Evolutionary conservation across 2,329 filamentous ascomycete genomes (phyloP).

Genomic region (Diaporthe velutina): DNA sequence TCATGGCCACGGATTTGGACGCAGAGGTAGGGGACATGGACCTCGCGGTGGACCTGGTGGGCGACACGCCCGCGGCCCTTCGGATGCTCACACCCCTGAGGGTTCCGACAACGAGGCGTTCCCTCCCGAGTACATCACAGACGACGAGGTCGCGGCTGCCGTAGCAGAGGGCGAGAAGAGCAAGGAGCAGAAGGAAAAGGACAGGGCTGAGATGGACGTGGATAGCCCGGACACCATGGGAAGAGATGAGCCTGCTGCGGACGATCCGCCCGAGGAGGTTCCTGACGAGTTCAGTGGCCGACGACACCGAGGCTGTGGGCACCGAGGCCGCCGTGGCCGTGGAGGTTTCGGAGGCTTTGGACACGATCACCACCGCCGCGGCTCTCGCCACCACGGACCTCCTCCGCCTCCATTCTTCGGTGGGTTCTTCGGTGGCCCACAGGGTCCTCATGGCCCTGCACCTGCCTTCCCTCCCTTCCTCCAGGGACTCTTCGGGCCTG

Average conservation of each 20-base stretch:
- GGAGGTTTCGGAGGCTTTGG: slow-evolving; percentile 39
- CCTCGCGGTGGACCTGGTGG: slow-evolving; percentile 15
- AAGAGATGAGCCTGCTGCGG: slow-evolving; percentile 43
- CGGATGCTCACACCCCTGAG: slow-evolving; percentile 19
- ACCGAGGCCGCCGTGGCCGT: slow-evolving; percentile 40
- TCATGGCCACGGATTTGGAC: slow-evolving; percentile 17
- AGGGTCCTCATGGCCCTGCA: slow-evolving; percentile 28
- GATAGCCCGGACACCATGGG: slow-evolving; percentile 50
- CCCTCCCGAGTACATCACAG: slow-evolving; percentile 37
- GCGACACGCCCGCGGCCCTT: slow-evolving; percentile 9
- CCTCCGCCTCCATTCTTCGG: slow-evolving; percentile 43
- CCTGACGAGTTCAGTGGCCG: slow-evolving; percentile 35
- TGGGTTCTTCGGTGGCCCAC: slow-evolving; percentile 38
- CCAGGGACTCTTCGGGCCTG: slow-evolving; percentile 31
- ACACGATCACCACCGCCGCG: slow-evolving; percentile 39
- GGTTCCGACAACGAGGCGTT: slow-evolving; percentile 34
- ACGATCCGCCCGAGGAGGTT: slow-evolving; percentile 45
- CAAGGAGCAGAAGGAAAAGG: slow-evolving; percentile 39
- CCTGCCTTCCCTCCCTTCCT: slow-evolving; percentile 29
- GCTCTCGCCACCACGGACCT: slow-evolving; percentile 38
- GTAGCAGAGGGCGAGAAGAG: slow-evolving; percentile 32
- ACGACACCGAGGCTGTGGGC: slow-evolving; percentile 39
- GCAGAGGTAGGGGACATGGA: slow-evolving; percentile 25
- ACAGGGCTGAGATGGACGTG: slow-evolving; percentile 36
- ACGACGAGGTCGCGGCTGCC: slow-evolving; percentile 37